Conservation (phyloP, 345 rosid genomes). For the Moricandia arvensis region DNA sequence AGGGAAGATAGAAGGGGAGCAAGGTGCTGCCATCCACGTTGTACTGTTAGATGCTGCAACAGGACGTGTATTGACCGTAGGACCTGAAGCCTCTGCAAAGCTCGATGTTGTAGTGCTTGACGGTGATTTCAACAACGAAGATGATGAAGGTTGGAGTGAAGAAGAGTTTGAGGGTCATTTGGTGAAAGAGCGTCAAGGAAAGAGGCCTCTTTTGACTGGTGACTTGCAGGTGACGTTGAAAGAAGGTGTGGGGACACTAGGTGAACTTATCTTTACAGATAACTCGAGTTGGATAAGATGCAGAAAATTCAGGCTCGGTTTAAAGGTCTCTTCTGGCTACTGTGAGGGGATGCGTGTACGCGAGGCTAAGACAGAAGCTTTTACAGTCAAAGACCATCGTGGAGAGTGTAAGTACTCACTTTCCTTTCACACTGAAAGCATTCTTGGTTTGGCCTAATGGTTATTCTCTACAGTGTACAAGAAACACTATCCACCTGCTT, state of each 20-base stretch:
- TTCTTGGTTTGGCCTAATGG: background rate
- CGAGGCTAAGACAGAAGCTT: constrained; percentile 97
- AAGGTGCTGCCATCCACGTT: constrained; percentile 80
- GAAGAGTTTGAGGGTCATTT: constrained; percentile 86
- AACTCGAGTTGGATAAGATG: constrained; percentile 99
- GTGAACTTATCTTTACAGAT: constrained; percentile 88
- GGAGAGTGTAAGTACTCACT: constrained; percentile 71
- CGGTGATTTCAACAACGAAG: constrained; percentile 89
- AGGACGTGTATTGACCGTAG: constrained; percentile 66
- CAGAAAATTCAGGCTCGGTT: constrained; percentile 92
- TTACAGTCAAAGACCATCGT: constrained; percentile 94
- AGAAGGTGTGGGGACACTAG: constrained; percentile 91
- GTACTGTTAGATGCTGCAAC: constrained; percentile 62
- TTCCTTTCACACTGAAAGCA: background rate
- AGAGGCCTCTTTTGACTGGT: constrained; percentile 85
- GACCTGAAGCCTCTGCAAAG: constrained; percentile 73
- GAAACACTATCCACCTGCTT: constrained; percentile 93
- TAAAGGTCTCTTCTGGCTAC: constrained; percentile 68
- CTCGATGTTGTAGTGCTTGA: constrained; percentile 89
- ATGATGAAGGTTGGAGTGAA: constrained; percentile 70
- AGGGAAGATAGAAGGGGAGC: constrained; percentile 96
- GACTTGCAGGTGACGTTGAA: constrained; percentile 80
- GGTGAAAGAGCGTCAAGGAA: constrained; percentile 95
- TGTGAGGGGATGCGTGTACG: constrained; percentile 73
- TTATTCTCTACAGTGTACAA: constrained; percentile 61